A percentile compares a stretch with the other conserved stretches of the same genome.
Evolutionary conservation across 352 stramenopile genomes (phyloP).

Genomic region (Pythium sukuiense): DNA sequence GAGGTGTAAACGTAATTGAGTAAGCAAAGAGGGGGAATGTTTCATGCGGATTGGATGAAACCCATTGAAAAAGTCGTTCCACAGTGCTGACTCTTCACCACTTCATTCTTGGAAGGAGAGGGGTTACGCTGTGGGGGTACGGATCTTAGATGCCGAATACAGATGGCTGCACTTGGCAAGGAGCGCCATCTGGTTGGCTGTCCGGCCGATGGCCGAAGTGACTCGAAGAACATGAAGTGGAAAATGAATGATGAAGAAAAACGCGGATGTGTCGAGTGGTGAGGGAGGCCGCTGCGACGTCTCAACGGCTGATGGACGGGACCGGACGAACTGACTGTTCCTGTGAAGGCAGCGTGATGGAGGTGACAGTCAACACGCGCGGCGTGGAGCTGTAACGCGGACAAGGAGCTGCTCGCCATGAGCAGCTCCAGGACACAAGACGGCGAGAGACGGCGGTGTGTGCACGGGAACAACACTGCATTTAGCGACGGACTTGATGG

Average conservation of each 20-base stretch:
- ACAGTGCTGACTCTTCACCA: conserved; percentile 3
- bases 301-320: not conserved
- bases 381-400: not conserved
- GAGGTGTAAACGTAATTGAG: not conserved
- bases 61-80: not conserved
- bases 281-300: not conserved
- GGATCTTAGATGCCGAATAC: not conserved
- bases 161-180: not conserved
- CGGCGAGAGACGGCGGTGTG: not conserved
- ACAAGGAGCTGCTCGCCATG: not conserved
- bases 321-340: not conserved
- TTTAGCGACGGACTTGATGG: not conserved
- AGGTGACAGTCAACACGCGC: not conserved
- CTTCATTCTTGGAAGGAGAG: not conserved
- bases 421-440: not conserved
- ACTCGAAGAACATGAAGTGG: not conserved
- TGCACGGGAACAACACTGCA: conserved; percentile 12
- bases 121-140: not conserved
- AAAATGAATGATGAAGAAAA: not conserved
- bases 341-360: not conserved
- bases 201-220: not conserved
- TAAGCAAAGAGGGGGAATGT: not conserved
- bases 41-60: not conserved
- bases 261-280: not conserved
- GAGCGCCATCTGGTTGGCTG: not conserved